phyloP scores from a whole-genome alignment of 257 asterid species.

The Solanum pennellii region DNA sequence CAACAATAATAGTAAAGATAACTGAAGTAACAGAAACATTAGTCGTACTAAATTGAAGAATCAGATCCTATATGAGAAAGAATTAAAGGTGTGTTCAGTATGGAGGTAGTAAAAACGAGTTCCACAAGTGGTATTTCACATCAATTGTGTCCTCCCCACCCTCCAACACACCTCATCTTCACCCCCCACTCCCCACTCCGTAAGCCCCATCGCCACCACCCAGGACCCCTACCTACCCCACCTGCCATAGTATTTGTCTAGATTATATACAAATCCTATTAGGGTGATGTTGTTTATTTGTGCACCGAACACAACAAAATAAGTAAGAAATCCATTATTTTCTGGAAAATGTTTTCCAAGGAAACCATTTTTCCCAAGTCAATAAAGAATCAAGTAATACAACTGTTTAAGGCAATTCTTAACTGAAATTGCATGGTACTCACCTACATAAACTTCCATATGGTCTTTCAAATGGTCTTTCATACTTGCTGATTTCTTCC shows the following conservation, averaged over 20 bases:
- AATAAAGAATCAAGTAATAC: neutral
- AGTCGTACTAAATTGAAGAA: neutral
- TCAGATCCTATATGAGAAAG: neutral
- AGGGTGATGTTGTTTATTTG: neutral
- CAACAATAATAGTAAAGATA: too few relatives aligned
- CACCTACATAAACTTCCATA: constrained; percentile 56
- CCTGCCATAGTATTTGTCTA: neutral
- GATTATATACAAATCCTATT: neutral
- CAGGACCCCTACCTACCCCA: neutral
- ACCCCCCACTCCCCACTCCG: neutral
- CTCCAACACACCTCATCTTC: neutral
- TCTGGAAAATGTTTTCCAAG: neutral
- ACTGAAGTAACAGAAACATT: too few relatives aligned
- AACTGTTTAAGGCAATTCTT: neutral
- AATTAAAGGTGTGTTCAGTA: neutral
- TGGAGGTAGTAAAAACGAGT: neutral
- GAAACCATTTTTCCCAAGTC: neutral
- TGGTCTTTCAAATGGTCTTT: constrained; percentile 57
- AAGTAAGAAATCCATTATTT: neutral
- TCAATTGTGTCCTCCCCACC: neutral
- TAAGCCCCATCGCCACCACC: neutral
- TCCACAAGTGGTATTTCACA: neutral
- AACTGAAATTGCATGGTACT: constrained; percentile 1
- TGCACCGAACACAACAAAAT: neutral
- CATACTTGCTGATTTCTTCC: constrained; percentile 77